Evolutionary conservation across 164 flowering plant species (phyloP), one percentile per base, ranked within the genome.

Genomic region (Euptelea pleiosperma): DNA sequence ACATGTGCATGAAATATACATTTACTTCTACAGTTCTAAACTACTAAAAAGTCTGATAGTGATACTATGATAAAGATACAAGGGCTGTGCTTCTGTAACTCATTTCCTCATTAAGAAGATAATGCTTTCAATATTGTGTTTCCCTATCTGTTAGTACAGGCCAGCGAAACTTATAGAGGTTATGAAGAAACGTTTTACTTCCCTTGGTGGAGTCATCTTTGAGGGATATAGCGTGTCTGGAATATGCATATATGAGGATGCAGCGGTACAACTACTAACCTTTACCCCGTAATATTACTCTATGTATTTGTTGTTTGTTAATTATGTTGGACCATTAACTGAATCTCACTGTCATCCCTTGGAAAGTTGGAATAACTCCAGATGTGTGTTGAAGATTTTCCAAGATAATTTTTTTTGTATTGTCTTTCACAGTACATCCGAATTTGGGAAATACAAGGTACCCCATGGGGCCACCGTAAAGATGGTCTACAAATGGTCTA

Each of bases 161-260:
- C 98, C 98, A 19, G 79, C 47, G 9, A 89, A 79, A 75, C 91
- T 92, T 58, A 71, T 92, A 60, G 94, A 92, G 59, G 59, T 80
- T 21, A 73, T 84, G 78, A 92, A 78, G 75, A 60, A 65, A 47
- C 89, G 90, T n/a, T 92, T 92, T 61, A 57, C 55, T 62, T 76
- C 87, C 40, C 85, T 84, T 42, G 98, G 97, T 57, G 98, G 98
- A 64, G 79, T 81, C 61, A 82, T 87, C 55, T 80, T 85, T n/a
- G 98, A 92, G 76, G 91, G 85, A 52, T 70, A 52, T 64, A 78
- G 86, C 58, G 75, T 87, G 39, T 81, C 96, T 56, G 70, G 67
- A 65, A 80, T 92, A 67, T 50, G 58, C 44, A 44, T 84, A 58
- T 86, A 82, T 63, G 86, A 87, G 19, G 91, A 92, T 79, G 74